phyloP scores from a whole-genome alignment of 345 rosid species.

The Citrus sp. region DNA sequence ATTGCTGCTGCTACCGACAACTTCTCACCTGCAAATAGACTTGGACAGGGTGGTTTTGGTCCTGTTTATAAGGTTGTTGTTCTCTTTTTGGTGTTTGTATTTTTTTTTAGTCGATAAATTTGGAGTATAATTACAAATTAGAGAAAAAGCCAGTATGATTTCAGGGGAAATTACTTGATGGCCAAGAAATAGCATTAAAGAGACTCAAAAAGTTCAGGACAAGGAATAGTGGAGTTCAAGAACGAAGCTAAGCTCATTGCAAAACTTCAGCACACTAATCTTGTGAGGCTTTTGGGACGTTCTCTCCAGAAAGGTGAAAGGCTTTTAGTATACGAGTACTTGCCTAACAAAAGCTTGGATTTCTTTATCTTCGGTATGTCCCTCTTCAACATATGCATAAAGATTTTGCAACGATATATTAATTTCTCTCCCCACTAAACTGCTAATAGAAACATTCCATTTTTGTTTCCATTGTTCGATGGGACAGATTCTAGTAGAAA shows the following conservation, averaged over 20 bases:
- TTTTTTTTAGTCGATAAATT: no score
- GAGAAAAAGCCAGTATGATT: neutral
- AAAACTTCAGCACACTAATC: conserved; percentile 8
- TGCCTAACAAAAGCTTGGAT: conserved; percentile 2
- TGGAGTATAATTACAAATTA: neutral
- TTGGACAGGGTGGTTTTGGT: conserved; percentile 13
- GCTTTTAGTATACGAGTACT: neutral
- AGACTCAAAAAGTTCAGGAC: neutral
- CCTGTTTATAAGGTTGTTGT: neutral
- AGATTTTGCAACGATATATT: neutral
- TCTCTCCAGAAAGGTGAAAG: neutral
- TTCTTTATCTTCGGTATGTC: neutral
- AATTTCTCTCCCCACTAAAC: no score
- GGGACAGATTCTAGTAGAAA: neutral
- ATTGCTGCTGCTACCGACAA: neutral
- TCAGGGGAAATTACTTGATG: neutral
- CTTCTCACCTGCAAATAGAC: neutral
- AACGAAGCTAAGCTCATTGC: neutral
- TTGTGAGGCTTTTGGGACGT: conserved; percentile 4
- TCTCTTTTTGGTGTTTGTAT: no score
- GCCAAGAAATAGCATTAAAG: conserved; percentile 1
- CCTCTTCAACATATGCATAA: neutral
- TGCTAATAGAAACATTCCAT: neutral
- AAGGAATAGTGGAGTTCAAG: conserved; percentile 8
- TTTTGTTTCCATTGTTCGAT: neutral